A percentile compares a stretch with the other conserved stretches of the same genome.
Evolutionary conservation across 202 grass and related monocot genomes (phyloP).

Genomic region (Zizania palustris): DNA sequence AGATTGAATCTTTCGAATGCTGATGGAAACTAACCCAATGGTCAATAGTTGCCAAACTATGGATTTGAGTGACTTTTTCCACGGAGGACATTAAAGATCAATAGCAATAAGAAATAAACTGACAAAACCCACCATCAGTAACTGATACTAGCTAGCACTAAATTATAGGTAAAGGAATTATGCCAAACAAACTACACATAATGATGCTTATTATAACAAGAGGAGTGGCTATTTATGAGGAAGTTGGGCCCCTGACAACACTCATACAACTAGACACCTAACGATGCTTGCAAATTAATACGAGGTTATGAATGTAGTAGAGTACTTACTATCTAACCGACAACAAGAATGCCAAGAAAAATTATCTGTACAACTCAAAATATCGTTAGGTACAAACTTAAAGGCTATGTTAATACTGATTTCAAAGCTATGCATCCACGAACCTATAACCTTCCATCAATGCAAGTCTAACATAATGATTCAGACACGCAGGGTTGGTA

Average conservation of each 20-base stretch:
- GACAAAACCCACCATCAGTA: not conserved
- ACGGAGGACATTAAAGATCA: too few relatives aligned
- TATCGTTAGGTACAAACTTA: not conserved
- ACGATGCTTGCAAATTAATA: not conserved
- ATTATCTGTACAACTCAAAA: constrained; percentile 36
- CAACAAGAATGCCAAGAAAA: constrained; percentile 20
- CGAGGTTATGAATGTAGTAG: not conserved
- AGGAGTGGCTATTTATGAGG: not conserved
- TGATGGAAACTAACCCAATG: constrained; percentile 19
- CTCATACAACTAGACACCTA: not conserved
- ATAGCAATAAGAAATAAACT: constrained; percentile 36
- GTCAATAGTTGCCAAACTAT: constrained; percentile 10
- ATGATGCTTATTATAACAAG: not conserved
- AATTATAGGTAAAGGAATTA: constrained; percentile 1
- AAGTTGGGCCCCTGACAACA: constrained; percentile 16
- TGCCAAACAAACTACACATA: constrained; percentile 3
- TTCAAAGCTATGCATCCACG: not conserved
- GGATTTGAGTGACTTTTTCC: not conserved
- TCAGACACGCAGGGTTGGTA: constrained; percentile 37
- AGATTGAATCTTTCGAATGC: not conserved
- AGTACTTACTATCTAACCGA: not conserved
- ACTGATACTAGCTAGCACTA: constrained; percentile 1
- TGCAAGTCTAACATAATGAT: constrained; percentile 38
- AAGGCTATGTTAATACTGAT: not conserved
- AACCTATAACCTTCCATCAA: constrained; percentile 37